A percentile compares a stretch with the other conserved stretches of the same genome.
Conservation (phyloP, 768 basidiomycete species). For the Mycena latifolia region DNA sequence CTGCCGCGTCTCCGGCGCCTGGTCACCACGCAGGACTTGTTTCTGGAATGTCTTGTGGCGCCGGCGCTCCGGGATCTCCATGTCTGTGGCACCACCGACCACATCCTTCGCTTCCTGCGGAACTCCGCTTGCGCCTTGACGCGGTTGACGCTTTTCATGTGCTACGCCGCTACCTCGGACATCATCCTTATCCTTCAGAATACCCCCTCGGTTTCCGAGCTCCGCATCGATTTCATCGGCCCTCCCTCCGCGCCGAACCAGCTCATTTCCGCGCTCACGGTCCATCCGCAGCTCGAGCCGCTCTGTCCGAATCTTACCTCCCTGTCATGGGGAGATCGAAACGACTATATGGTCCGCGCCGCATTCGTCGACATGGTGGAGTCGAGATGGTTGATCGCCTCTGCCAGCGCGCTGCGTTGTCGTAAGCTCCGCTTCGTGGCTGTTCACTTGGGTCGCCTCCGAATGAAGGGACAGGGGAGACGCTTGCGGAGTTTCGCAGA, state of each 20-base stretch:
- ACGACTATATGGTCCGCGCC: not conserved
- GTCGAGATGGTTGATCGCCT: not conserved
- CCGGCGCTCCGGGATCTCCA: not conserved
- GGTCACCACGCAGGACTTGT: not conserved
- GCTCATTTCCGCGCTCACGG: not conserved
- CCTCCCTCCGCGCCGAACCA: not conserved
- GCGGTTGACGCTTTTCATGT: not conserved
- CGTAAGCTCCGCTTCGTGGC: not conserved
- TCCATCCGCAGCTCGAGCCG: not conserved
- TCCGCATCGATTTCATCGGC: not conserved
- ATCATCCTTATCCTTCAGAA: not conserved
- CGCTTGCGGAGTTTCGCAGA: not conserved
- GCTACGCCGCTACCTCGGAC: not conserved
- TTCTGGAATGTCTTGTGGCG: not conserved
- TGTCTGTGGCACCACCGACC: not conserved
- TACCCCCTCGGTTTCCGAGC: not conserved
- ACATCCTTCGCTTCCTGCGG: not conserved
- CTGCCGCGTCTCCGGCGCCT: conserved; percentile 4
- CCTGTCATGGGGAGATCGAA: conserved; percentile 1
- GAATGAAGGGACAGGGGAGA: not conserved
- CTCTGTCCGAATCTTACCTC: not conserved
- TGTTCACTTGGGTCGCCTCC: not conserved
- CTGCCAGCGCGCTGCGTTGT: no score
- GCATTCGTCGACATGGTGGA: conserved; percentile 5
- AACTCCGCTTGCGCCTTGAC: not conserved